phyloP scores from a whole-genome alignment of 306 rosid genomes.

The Medicago truncatula region DNA sequence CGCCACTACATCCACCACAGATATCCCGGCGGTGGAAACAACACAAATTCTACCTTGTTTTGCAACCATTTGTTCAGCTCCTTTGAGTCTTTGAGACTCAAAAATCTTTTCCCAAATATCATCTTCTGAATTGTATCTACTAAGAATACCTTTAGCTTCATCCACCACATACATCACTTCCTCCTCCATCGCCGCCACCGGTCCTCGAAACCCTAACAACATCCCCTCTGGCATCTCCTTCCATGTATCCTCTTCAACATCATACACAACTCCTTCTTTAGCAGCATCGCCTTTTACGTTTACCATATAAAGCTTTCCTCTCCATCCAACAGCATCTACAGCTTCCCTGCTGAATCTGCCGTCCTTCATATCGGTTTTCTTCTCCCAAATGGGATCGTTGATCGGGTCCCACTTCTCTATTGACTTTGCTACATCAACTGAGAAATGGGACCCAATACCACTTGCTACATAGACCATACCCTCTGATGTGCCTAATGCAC shows the following conservation, averaged over 20 bases:
- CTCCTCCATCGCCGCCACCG: constrained; percentile 89
- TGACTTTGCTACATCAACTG: constrained; percentile 56
- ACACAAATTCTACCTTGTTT: constrained; percentile 65
- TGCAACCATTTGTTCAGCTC: constrained; percentile 74
- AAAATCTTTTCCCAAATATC: constrained; percentile 68
- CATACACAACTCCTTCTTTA: constrained; percentile 69
- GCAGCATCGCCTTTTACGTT: constrained; percentile 68
- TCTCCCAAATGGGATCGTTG: constrained; percentile 50
- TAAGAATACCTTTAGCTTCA: constrained; percentile 58
- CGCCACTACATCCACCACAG: constrained; percentile 60
- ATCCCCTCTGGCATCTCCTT: constrained; percentile 80
- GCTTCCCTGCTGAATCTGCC: constrained; percentile 82
- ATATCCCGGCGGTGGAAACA: constrained; percentile 56
- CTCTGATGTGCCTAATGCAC: constrained; percentile 54
- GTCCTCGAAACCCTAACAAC: constrained; percentile 83
- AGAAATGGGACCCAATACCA: constrained; percentile 78
- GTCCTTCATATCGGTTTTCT: constrained; percentile 50
- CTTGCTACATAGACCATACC: constrained; percentile 68
- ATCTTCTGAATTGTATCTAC: constrained; percentile 48
- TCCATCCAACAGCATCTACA: constrained; percentile 86
- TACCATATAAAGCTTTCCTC: constrained; percentile 78
- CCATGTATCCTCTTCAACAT: constrained; percentile 63
- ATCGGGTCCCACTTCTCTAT: constrained; percentile 58
- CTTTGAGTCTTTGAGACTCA: constrained; percentile 50
- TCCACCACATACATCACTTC: constrained; percentile 74